Evolutionary conservation across 2,329 filamentous ascomycete species (phyloP).

Genomic region (Penicillium sp.): DNA sequence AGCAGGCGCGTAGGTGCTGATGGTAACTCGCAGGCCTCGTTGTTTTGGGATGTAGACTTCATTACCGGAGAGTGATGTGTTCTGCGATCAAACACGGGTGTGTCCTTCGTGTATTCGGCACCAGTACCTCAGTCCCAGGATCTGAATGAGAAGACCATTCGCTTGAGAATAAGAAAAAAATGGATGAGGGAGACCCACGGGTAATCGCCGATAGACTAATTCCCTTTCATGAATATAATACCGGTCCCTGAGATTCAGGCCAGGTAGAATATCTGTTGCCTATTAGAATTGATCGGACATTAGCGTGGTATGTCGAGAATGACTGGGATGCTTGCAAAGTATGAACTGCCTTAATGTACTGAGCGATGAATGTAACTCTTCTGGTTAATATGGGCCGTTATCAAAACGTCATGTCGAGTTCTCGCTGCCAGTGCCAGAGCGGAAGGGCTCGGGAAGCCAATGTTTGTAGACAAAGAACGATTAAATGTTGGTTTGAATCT

Average conservation of each 20-base stretch:
- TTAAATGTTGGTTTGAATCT: no score
- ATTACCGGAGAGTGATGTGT: constrained; percentile 47
- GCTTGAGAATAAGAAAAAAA: no score
- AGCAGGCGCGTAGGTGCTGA: constrained; percentile 34
- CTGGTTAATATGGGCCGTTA: constrained; percentile 51
- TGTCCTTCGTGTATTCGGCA: constrained; percentile 37
- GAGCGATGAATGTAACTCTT: constrained; percentile 45
- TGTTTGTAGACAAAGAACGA: no score
- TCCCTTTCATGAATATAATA: constrained; percentile 35
- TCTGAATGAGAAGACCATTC: background rate
- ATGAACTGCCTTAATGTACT: constrained; percentile 15
- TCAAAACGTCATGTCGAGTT: constrained; percentile 53
- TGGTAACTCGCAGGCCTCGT: constrained; percentile 19
- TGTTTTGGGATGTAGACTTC: constrained; percentile 36
- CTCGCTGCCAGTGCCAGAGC: constrained; percentile 42
- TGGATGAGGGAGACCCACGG: constrained; percentile 16
- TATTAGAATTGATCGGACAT: constrained; percentile 10
- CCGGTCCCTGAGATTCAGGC: constrained; percentile 33
- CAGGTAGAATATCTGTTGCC: constrained; percentile 25
- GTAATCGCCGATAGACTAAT: constrained; percentile 26
- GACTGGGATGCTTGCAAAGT: no score
- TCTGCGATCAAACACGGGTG: constrained; percentile 54
- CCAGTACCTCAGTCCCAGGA: constrained; percentile 52
- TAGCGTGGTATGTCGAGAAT: background rate
- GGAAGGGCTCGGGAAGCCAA: no score